phyloP scores from a whole-genome alignment of 305 asterid genomes.

The Withania somnifera region DNA sequence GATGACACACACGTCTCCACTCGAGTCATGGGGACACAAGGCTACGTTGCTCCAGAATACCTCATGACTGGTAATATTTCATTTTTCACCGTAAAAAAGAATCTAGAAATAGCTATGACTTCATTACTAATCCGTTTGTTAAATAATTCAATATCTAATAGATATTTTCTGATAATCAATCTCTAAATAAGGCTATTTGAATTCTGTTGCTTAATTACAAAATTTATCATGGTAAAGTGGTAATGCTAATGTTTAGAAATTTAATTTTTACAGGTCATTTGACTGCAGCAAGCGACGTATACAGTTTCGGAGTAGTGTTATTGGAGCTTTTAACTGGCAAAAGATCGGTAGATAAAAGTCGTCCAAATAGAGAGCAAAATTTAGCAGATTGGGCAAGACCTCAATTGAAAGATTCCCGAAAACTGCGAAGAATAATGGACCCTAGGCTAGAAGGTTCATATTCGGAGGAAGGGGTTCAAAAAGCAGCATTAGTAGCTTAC shows the following conservation, averaged over 20 bases:
- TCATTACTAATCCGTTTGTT: too few species aligned
- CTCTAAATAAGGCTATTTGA: too few species aligned
- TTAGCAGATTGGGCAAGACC: conserved; percentile 26
- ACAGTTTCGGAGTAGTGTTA: conserved; percentile 27
- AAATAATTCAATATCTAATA: too few species aligned
- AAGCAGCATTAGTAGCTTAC: conserved; percentile 51
- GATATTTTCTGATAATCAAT: too few species aligned
- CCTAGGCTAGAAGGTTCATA: conserved; percentile 64
- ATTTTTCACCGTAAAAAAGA: background rate
- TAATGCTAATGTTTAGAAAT: background rate
- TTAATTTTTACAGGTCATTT: conserved; percentile 17
- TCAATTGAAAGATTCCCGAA: conserved; percentile 10
- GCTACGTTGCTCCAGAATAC: conserved; percentile 31
- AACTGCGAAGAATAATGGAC: conserved; percentile 46
- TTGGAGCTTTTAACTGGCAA: conserved; percentile 21
- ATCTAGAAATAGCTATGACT: too few species aligned
- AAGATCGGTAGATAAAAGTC: conserved; percentile 19
- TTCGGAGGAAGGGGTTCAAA: conserved; percentile 45
- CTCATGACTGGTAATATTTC: conserved; percentile 21
- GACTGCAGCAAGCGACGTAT: conserved; percentile 26
- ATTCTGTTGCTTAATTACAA: too few species aligned
- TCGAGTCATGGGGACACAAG: conserved; percentile 28
- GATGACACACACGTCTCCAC: conserved; percentile 28
- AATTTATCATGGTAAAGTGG: too few species aligned
- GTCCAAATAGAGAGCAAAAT: conserved; percentile 17